Base-by-base conservation (phyloP, 192 early-diverging fungal species). In the Physocladia obscura region DNA sequence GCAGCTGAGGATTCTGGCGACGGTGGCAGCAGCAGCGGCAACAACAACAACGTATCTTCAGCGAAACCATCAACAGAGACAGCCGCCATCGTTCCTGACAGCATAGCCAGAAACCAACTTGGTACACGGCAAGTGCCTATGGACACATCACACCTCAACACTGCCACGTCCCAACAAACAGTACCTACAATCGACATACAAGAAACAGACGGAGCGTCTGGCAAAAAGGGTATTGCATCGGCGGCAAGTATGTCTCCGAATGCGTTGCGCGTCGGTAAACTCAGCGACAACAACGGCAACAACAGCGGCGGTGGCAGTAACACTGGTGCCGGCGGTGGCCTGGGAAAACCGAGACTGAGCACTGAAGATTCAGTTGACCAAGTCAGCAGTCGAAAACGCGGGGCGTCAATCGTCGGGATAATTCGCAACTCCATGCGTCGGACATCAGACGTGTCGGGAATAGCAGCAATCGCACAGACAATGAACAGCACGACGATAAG, bases 381-480 rank as follows among this genome's bases (percentile, higher is more conserved):
- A 22, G 35, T 74, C 2, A 54, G 61, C 36, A 62, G 67, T n/a
- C 67, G 84, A 24, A 84, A 87, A 62, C 78, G 82, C n/a, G 77
- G 79, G 54, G 83, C 75, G 49, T 85, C 85, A 1, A 87, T 87
- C 70, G 81, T 80, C 21, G 85, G 85, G 19, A 76, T 87, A 27
- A 61, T 87, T 34, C 69, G 80, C n/a, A 74, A 61, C 30, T 47
- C 63, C 1, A 57, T 85, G 13, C 81, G 84, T n/a, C 74, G 83
- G 21, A 81, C 67, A 2, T 80, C 77, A 0, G 82, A 83, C 49
- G 61, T 76, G 17, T 57, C 57, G 4, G 59, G 39, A 36, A 55
- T 61, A 49, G 44, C 32, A 17, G 54, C 67, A 19, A 54, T 40
- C 37, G 48, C 49, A 8, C 57, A 54, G 38, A 68, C 40, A 15